phyloP scores from a whole-genome alignment of 2,329 filamentous ascomycete genomes.

The Byssochlamys sp. region DNA sequence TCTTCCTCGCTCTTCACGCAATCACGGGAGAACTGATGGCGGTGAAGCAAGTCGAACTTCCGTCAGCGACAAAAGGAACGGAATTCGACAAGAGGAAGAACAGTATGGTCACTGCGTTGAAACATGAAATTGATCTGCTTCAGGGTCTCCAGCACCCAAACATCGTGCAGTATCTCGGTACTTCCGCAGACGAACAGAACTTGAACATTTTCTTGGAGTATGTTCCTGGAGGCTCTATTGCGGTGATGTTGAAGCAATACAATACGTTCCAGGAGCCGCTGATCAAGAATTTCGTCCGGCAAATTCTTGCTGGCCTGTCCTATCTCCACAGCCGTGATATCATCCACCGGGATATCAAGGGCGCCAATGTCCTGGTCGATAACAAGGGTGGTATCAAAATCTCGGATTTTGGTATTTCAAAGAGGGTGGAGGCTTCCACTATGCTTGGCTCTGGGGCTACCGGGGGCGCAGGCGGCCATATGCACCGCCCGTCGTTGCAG shows the following conservation, averaged over 20 bases:
- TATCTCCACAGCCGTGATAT: conserved; percentile 93
- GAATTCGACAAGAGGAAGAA: conserved; percentile 86
- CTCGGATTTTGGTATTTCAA: conserved; percentile 96
- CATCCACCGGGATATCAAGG: conserved; percentile 98
- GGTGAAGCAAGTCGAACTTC: conserved; percentile 94
- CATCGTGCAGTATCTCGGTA: conserved; percentile 96
- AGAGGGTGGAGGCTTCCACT: conserved; percentile 88
- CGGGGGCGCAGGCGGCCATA: conserved; percentile 29
- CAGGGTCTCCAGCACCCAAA: conserved; percentile 91
- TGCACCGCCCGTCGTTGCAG: conserved; percentile 65
- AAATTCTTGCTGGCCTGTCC: conserved; percentile 83
- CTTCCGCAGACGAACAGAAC: conserved; percentile 78
- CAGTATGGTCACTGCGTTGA: conserved; percentile 93
- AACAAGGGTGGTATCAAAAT: conserved; percentile 99
- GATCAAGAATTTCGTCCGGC: conserved; percentile 90
- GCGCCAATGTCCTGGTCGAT: conserved; percentile 95
- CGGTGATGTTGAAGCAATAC: conserved; percentile 97
- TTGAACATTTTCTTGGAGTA: conserved; percentile 99
- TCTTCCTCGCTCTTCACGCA: conserved; percentile 88
- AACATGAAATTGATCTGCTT: conserved; percentile 88
- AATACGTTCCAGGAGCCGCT: conserved; percentile 87
- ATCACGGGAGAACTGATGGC: conserved; percentile 95
- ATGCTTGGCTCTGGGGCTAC: conserved; percentile 48
- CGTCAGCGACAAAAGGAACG: conserved; percentile 64
- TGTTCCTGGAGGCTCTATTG: conserved; percentile 91